Conservation (phyloP, 2,329 filamentous ascomycete species). For the Colletotrichum higginsianum region DNA sequence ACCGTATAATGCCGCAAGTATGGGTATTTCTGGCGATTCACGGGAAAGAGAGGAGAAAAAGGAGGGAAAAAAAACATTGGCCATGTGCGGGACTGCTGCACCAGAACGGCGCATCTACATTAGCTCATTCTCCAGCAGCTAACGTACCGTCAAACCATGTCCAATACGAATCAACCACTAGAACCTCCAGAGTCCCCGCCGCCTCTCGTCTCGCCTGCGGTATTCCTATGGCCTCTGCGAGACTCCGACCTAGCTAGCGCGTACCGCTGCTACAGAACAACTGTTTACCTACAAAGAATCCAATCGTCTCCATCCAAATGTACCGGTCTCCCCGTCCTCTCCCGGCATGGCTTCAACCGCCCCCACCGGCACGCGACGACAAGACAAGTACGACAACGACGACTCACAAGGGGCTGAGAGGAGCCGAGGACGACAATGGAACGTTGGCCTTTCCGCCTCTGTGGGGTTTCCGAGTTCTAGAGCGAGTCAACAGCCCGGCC, state of each 20-base stretch:
- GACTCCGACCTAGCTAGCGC: conserved; percentile 14
- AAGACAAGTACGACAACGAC: conserved; percentile 9
- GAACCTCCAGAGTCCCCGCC: neutral
- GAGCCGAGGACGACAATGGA: conserved; percentile 1
- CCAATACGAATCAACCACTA: conserved; percentile 9
- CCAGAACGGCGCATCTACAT: neutral
- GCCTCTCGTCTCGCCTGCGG: neutral
- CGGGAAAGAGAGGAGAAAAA: too few species aligned
- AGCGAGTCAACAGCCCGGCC: conserved; percentile 41
- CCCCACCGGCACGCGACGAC: conserved; percentile 39
- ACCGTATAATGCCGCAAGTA: conserved; percentile 1
- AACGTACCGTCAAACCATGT: conserved; percentile 3
- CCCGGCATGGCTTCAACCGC: conserved; percentile 13
- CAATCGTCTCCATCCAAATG: conserved; percentile 33
- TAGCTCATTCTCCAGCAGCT: conserved; percentile 1
- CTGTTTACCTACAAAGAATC: conserved; percentile 36
- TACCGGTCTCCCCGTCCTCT: neutral
- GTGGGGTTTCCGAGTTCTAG: conserved; percentile 29
- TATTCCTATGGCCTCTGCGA: too few species aligned
- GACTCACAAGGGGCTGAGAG: too few species aligned
- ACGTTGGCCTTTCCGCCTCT: neutral
- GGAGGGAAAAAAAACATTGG: neutral
- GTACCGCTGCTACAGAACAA: conserved; percentile 24
- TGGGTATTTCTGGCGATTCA: neutral
- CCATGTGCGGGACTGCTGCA: conserved; percentile 5